Conservation (phyloP, 495 filamentous ascomycete genomes). For the Penicillium turbatum region DNA sequence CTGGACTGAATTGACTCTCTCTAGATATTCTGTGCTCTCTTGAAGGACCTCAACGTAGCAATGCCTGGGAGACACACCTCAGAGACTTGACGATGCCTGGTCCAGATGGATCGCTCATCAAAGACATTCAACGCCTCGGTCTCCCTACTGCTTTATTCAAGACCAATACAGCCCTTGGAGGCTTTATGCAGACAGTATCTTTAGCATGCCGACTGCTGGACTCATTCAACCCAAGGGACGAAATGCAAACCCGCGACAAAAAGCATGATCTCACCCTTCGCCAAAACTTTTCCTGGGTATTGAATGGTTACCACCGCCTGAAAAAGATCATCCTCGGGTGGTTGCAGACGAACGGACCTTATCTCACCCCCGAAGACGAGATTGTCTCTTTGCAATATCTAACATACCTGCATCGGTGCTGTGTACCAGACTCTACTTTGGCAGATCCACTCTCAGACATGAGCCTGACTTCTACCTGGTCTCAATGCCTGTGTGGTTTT, state of each 20-base stretch:
- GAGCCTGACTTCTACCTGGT: slow-evolving; percentile 25
- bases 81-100: slow-evolving; percentile 25
- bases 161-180: slow-evolving; percentile 21
- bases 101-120: slow-evolving; percentile 25
- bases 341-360: slow-evolving; percentile 18
- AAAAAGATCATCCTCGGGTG: slow-evolving; percentile 30
- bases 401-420: slow-evolving; percentile 15
- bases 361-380: slow-evolving; percentile 15
- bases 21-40: slow-evolving; percentile 38
- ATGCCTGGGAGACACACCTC: slow-evolving; percentile 1
- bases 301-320: slow-evolving; percentile 38
- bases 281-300: slow-evolving; percentile 33
- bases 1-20: slow-evolving; percentile 14
- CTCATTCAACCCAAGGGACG: slow-evolving; percentile 21
- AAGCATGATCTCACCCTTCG: slow-evolving; percentile 19
- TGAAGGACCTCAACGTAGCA: slow-evolving; percentile 18
- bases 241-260: slow-evolving; percentile 1
- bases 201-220: slow-evolving; percentile 29
- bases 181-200: slow-evolving; percentile 21
- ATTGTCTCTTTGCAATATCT: slow-evolving; percentile 26
- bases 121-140: slow-evolving; percentile 32
- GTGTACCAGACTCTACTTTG: slow-evolving; percentile 9
- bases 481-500: slow-evolving; percentile 31
- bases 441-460: slow-evolving; percentile 20
- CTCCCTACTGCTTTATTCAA: slow-evolving; percentile 30